Evolutionary conservation across 202 grass and related monocot species (phyloP), one percentile per base, ranked within the genome.

Genomic region (Carex sylvatica): DNA sequence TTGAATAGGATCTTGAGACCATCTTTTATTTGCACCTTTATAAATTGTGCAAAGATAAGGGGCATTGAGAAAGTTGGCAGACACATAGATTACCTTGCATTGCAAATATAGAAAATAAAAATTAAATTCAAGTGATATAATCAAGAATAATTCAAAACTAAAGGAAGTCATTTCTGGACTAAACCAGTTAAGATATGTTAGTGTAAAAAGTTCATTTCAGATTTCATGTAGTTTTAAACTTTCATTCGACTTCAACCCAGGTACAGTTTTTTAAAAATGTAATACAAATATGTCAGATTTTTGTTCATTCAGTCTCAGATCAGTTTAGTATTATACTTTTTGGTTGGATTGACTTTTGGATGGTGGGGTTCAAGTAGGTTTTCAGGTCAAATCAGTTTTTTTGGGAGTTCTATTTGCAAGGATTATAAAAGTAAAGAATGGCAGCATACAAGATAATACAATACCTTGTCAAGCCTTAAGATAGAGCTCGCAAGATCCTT

Each of bases 381-480:
- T 76, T 54, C 11, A 56, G 33, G 56, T 76, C 72, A 8, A 7
- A 54, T 77, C 26, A 9, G 3, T 35, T 77, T 56, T 58, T 59
- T n/a, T n/a, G 14, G 12, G 23, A 28, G 23, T 53, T 53, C 22
- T 30, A 54, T 19, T 35, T 77, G 12, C 6, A n/a, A 77, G 15
- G 7, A 59, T 35, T 5, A 36, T 58, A 77, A 23, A n/a, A 74
- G 16, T 74, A 75, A 63, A 64, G 18, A 69, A 68, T 53, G 12
- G 31, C 26, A 22, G 35, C 4, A 82, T 63, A 14, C 53, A 68
- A 53, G n/a, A 69, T 62, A 70, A 36, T 76, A 61, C 46, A 58
- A 18, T 54, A 95, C 96, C 91, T 89, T 93, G 74, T 95, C 93
- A 83, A 95, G 96, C 85, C 80, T 92, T 87, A 89, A 86, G 60